These are phyloP conservation scores for Epichloe uncinata DNA, from an alignment of 2,329 filamentous ascomycete species.

Conservation along the genomic window DNA sequence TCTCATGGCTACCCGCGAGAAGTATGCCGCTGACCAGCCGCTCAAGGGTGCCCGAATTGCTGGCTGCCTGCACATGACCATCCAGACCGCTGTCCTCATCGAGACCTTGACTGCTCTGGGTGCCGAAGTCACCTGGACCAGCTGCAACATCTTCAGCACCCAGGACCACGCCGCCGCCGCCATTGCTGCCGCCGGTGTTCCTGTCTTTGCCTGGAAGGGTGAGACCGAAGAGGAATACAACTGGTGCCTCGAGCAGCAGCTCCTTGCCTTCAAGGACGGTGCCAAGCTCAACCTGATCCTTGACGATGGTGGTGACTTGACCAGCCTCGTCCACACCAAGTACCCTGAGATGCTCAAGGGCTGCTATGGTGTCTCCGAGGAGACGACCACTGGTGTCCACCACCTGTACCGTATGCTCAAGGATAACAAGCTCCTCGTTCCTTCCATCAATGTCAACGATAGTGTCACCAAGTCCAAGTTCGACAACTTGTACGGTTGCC, in stretches of 20 bases:
- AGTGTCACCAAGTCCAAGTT: conserved; percentile 99
- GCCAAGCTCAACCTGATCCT: conserved; percentile 98
- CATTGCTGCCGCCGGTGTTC: conserved; percentile 85
- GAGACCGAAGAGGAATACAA: conserved; percentile 99
- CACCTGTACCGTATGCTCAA: conserved; percentile 98
- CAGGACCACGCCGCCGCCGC: conserved; percentile 97
- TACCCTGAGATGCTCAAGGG: conserved; percentile 96
- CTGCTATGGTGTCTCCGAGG: conserved; percentile 97
- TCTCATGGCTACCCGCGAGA: conserved; percentile 86
- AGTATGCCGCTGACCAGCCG: conserved; percentile 89
- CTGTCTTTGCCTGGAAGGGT: conserved; percentile 67
- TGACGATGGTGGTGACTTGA: conserved; percentile 95
- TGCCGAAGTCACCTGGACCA: conserved; percentile 97
- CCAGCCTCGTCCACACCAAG: conserved; percentile 90
- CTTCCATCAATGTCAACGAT: conserved; percentile 99
- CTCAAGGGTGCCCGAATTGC: conserved; percentile 91
- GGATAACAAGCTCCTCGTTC: conserved; percentile 76
- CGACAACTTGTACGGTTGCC: conserved; percentile 99
- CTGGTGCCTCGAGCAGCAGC: conserved; percentile 99
- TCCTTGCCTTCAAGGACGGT: conserved; percentile 89
- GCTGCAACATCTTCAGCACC: conserved; percentile 99
- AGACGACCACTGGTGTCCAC: conserved; percentile 99
- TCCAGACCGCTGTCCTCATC: conserved; percentile 98
- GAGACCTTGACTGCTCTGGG: conserved; percentile 91
- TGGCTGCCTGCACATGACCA: conserved; percentile 98